Evolutionary conservation across 1,139 yeast species (phyloP), one percentile per base, ranked within the genome.

Genomic region (Geotrichum carabidarum): DNA sequence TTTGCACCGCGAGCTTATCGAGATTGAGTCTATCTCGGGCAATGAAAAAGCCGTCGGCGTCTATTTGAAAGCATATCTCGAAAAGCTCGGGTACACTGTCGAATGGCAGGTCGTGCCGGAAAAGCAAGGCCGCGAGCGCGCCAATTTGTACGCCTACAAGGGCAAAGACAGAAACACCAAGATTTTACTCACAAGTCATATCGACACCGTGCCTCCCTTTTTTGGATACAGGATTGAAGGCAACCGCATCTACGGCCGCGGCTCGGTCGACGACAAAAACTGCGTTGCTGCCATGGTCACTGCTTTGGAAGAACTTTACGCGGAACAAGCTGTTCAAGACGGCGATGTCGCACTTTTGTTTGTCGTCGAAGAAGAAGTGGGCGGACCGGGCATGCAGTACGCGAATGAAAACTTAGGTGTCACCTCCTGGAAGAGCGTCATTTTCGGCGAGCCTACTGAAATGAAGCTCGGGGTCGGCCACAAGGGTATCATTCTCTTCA

Each of bases 171-270:
- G 81, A 57, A 69, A 79, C 60, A 78, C 84, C 17, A 73, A 69
- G 55, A 77, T 84, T 14, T 66, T 87, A 68, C 72, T 86, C 41
- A 78, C 84, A 68, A 89, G 91, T 3, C 96, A 88, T 68, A 87
- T 82, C 65, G 95, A 87, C 65, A 87, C 84, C 3, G 95, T 88
- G 12, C 95, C 95, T 0, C 84, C 84, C 6, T 94, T 95, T 34
- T 86, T 81, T 59, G 76, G 77, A 8, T 95, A 86, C 7, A 76
- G 78, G 63, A 84, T 74, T 63, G 95, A 86, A 62, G 86, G 85
- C 37, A 63, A 62, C 50, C 59, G 49, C 53, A 69, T 85, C 4
- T 81, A 79, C 74, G 91, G 90, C 31, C 76, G 93, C 57, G 91
- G 91, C 34, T 66, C 84, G 2, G 68, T 75, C 4, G 93, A 85